phyloP scores from a whole-genome alignment of 2,329 filamentous ascomycete species.

The Talaromyces amestolkiae region DNA sequence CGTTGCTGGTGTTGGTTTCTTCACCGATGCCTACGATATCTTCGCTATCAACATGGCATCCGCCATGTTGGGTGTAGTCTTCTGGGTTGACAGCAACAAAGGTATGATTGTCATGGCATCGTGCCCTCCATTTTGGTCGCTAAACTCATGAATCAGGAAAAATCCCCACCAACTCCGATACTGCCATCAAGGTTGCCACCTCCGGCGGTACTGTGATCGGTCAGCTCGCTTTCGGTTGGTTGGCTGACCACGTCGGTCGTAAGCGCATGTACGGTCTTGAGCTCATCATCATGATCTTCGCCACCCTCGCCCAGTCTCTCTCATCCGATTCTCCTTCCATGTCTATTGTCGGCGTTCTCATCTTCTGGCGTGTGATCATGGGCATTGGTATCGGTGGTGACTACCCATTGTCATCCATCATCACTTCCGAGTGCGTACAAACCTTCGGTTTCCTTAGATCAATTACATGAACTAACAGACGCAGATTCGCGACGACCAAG shows the following conservation, averaged over 20 bases:
- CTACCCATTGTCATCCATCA: slow-evolving; percentile 78
- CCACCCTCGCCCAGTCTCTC: slow-evolving; percentile 70
- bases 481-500: slow-evolving; percentile 74
- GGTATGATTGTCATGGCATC: slow-evolving; percentile 33
- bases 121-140: background rate
- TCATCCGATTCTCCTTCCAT: slow-evolving; percentile 60
- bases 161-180: slow-evolving; percentile 17
- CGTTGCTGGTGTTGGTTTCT: slow-evolving; percentile 83
- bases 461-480: slow-evolving; percentile 10
- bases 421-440: slow-evolving; percentile 66
- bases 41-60: slow-evolving; percentile 74
- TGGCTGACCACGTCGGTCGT: slow-evolving; percentile 74
- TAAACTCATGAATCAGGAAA: slow-evolving; percentile 6
- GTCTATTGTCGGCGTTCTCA: slow-evolving; percentile 55
- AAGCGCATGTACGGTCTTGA: slow-evolving; percentile 84
- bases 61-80: slow-evolving; percentile 75
- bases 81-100: slow-evolving; percentile 54
- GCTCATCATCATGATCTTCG: slow-evolving; percentile 75
- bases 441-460: background rate
- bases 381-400: slow-evolving; percentile 78
- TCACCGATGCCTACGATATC: slow-evolving; percentile 82
- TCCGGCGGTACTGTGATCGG: slow-evolving; percentile 80
- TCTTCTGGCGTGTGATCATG: slow-evolving; percentile 82
- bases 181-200: slow-evolving; percentile 73
- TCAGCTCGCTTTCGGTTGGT: slow-evolving; percentile 73